Percentiles rank a stretch among this genome's conserved stretches.
Conservation (phyloP, 1,284 basidiomycete genomes). For the Malassezia slooffiae region DNA sequence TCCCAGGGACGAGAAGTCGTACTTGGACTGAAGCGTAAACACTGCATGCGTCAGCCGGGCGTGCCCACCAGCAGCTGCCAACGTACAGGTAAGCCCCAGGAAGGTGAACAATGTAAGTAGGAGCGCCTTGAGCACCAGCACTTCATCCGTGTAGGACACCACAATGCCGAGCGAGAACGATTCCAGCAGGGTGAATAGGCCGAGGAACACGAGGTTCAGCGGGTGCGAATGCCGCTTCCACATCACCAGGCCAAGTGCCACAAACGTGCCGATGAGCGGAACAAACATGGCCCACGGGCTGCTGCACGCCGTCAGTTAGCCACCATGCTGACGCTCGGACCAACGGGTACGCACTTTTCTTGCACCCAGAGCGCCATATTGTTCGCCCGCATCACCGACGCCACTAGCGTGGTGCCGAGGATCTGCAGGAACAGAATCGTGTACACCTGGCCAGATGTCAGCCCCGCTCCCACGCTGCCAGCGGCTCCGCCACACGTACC, state of each 20-base stretch:
- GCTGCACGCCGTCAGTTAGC: no score
- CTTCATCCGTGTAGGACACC: constrained; percentile 63
- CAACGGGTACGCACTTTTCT: constrained; percentile 13
- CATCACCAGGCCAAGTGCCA: constrained; percentile 65
- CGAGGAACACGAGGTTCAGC: constrained; percentile 64
- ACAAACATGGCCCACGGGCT: constrained; percentile 47
- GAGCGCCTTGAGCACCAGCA: constrained; percentile 74
- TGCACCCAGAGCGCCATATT: constrained; percentile 28
- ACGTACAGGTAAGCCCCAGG: constrained; percentile 55
- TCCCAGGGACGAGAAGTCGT: constrained; percentile 70
- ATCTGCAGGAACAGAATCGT: constrained; percentile 37
- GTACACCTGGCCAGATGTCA: constrained; percentile 19
- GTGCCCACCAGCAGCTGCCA: no score
- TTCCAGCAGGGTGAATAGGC: constrained; percentile 48
- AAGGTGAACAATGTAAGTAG: constrained; percentile 77
- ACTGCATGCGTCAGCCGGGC: constrained; percentile 50
- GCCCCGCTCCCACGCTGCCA: neutral
- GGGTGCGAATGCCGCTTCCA: constrained; percentile 80
- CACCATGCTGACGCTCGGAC: neutral
- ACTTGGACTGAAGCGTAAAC: constrained; percentile 63
- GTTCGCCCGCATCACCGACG: constrained; percentile 25
- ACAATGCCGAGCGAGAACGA: constrained; percentile 57
- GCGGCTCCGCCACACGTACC: constrained; percentile 2
- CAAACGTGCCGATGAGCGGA: constrained; percentile 61
- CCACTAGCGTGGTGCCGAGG: constrained; percentile 33